Evolutionary conservation across 1,139 yeast species (phyloP).

Genomic region (Kodamaea anthophila): DNA sequence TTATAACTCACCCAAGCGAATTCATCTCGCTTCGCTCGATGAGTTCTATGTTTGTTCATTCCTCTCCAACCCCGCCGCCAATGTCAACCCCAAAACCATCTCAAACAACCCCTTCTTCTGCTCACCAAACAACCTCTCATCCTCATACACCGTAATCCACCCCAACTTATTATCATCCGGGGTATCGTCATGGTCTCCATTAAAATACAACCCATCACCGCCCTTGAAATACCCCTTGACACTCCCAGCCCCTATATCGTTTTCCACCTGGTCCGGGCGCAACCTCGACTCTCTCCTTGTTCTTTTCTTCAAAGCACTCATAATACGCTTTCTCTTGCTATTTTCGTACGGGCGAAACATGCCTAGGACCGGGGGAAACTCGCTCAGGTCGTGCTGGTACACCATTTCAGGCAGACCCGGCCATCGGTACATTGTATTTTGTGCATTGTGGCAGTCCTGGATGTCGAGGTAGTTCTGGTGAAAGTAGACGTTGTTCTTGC

Average conservation of each 20-base stretch:
- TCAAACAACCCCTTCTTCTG: constrained; percentile 45
- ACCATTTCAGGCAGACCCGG: constrained; percentile 22
- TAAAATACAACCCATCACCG: constrained; percentile 50
- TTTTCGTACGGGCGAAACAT: constrained; percentile 51
- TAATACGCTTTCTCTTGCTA: constrained; percentile 35
- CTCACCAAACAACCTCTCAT: constrained; percentile 20
- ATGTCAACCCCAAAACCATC: constrained; percentile 44
- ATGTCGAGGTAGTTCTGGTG: constrained; percentile 17
- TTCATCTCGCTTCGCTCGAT: neutral
- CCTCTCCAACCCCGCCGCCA: constrained; percentile 48
- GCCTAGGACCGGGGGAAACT: constrained; percentile 39
- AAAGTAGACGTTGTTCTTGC: constrained; percentile 17
- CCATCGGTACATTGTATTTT: constrained; percentile 19
- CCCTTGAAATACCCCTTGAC: constrained; percentile 36
- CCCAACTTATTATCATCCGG: constrained; percentile 57
- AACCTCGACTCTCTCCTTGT: constrained; percentile 3
- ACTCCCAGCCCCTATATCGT: constrained; percentile 27
- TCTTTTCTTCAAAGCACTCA: constrained; percentile 16
- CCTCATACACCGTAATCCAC: constrained; percentile 59
- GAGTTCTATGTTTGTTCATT: constrained; percentile 1
- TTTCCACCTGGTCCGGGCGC: constrained; percentile 10
- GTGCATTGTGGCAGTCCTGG: constrained; percentile 12
- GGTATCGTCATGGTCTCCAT: constrained; percentile 49
- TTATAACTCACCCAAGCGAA: too few relatives aligned
- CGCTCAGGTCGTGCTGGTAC: constrained; percentile 24